A percentile compares a stretch with the other conserved stretches of the same genome.
phyloP scores from a whole-genome alignment of 2,329 filamentous ascomycete species.

The Neonectria hederae region DNA sequence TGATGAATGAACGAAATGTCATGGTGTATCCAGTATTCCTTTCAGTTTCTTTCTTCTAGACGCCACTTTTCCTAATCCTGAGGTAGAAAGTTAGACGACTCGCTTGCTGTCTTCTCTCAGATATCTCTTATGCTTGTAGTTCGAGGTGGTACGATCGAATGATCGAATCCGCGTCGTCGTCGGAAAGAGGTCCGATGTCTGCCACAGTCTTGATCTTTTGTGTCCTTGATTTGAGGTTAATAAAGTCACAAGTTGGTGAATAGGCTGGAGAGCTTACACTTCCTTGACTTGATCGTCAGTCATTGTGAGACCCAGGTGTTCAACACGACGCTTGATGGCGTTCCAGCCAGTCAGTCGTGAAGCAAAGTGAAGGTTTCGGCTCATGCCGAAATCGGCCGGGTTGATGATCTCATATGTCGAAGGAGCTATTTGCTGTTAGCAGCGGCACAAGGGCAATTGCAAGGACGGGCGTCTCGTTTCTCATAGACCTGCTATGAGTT shows the following conservation, averaged over 20 bases:
- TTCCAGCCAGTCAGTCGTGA: conserved; percentile 91
- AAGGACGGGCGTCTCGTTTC: conserved; percentile 1
- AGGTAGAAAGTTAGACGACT: too few species aligned
- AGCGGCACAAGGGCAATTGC: not conserved
- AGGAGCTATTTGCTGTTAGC: conserved; percentile 42
- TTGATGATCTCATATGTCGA: conserved; percentile 70
- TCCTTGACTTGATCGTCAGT: conserved; percentile 44
- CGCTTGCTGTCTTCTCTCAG: too few species aligned
- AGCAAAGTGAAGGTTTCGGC: conserved; percentile 57
- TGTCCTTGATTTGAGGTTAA: conserved; percentile 79
- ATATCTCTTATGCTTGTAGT: not conserved
- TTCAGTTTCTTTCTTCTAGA: too few species aligned
- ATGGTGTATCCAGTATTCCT: too few species aligned
- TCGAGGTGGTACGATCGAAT: conserved; percentile 77
- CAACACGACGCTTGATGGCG: conserved; percentile 87
- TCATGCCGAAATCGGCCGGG: conserved; percentile 10
- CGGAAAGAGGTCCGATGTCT: not conserved
- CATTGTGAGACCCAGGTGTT: conserved; percentile 77
- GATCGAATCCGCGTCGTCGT: conserved; percentile 91
- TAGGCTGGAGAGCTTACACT: conserved; percentile 34
- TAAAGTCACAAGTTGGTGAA: too few species aligned
- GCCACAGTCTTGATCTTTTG: too few species aligned
- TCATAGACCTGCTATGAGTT: too few species aligned
- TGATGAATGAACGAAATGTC: too few species aligned
- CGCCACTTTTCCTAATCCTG: too few species aligned